A percentile compares a stretch with the other conserved stretches of the same genome.
phyloP scores from a whole-genome alignment of 23 red algal genomes.

The Cyanidium caldarium region DNA sequence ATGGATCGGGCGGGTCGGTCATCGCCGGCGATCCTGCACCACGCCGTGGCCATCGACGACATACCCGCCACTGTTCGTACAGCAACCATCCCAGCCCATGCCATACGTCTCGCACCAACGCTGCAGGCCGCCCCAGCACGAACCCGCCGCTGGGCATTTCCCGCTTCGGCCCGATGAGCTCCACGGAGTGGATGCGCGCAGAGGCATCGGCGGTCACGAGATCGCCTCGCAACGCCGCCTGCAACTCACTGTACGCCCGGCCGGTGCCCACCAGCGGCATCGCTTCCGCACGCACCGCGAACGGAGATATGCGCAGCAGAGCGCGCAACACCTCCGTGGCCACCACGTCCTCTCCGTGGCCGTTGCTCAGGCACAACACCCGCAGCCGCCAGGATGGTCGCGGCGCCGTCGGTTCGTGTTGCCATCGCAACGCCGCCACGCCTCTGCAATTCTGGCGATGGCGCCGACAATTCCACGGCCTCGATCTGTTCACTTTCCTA shows the following conservation, averaged over 20 bases:
- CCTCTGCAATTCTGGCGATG: too few relatives aligned
- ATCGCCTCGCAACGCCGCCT: neutral
- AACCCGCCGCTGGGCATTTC: conserved; percentile 9
- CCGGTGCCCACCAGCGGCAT: conserved; percentile 15
- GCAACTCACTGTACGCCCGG: neutral
- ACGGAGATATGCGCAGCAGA: neutral
- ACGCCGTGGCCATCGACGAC: neutral
- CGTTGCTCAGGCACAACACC: conserved; percentile 15
- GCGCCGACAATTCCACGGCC: too few relatives aligned
- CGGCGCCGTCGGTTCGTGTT: too few relatives aligned
- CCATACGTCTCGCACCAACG: conserved; percentile 7
- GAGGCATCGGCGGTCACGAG: neutral
- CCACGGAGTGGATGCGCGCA: neutral
- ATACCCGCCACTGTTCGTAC: neutral
- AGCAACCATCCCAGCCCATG: neutral
- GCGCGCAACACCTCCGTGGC: neutral
- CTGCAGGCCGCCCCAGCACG: neutral
- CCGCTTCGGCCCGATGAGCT: neutral
- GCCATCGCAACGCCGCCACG: too few relatives aligned
- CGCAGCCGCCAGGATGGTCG: too few relatives aligned
- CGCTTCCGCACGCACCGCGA: neutral
- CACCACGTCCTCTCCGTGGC: conserved; percentile 21
- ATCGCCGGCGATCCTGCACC: neutral
- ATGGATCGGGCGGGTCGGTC: neutral
- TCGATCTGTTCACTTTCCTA: too few relatives aligned